Evolutionary conservation across 805 yeast species (phyloP).

Genomic region (Candida broadrunensis): DNA sequence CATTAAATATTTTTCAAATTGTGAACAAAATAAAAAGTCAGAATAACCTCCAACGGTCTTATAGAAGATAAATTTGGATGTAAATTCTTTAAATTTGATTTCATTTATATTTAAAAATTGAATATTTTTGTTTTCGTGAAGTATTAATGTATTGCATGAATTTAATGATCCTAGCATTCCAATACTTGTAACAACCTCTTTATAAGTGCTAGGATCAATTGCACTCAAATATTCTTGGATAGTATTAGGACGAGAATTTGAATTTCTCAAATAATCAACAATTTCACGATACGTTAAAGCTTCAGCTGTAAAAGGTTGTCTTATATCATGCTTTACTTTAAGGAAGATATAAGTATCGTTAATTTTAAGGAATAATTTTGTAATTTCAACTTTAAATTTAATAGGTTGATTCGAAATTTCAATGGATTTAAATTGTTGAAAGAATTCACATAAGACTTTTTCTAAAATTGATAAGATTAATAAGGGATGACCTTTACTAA

Average conservation of each 20-base stretch:
- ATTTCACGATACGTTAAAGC: constrained; percentile 1
- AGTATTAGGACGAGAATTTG: not conserved
- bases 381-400: constrained; percentile 2
- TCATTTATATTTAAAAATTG: constrained; percentile 3
- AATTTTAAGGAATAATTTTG: constrained; percentile 8
- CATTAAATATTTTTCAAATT: constrained; percentile 8
- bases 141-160: not conserved
- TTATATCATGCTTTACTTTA: not conserved
- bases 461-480: constrained; percentile 14
- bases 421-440: constrained; percentile 2
- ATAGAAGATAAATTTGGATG: constrained; percentile 8
- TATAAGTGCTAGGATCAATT: not conserved
- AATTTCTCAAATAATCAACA: not conserved
- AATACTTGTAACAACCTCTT: not conserved
- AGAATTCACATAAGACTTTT: constrained; percentile 14
- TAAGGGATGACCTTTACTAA: constrained; percentile 15
- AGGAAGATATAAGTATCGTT: constrained; percentile 4
- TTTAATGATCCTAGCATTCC: not conserved
- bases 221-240: not conserved
- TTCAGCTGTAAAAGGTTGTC: not conserved
- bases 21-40: constrained; percentile 7
- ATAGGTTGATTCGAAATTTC: not conserved
- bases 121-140: not conserved
- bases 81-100: constrained; percentile 9
- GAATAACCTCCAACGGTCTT: constrained; percentile 4